These are phyloP conservation scores for Guillardia theta DNA, from an alignment of 78 protist species.

Conservation along the genomic window DNA sequence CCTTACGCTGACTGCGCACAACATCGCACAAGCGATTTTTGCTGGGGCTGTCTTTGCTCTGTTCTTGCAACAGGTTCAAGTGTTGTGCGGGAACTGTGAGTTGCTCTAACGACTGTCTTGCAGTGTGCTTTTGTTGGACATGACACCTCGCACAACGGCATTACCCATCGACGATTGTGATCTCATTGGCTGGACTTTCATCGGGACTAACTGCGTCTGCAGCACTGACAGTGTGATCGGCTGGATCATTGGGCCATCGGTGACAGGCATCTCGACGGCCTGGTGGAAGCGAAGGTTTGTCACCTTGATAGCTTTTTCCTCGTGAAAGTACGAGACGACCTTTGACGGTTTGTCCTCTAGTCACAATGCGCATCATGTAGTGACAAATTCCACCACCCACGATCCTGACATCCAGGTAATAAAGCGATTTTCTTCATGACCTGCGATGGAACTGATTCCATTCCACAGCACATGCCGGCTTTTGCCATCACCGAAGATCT, in stretches of 20 bases:
- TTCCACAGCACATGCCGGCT: constrained; percentile 49
- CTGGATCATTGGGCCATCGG: not conserved
- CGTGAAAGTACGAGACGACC: not conserved
- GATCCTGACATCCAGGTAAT: constrained; percentile 51
- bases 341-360: constrained; percentile 47
- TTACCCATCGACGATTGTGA: not conserved
- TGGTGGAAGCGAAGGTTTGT: too few relatives aligned
- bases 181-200: not conserved
- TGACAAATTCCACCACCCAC: constrained; percentile 31
- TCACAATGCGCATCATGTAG: constrained; percentile 67
- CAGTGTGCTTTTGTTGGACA: not conserved
- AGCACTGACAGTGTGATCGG: not conserved
- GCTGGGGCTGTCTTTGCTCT: not conserved
- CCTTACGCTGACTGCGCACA: not conserved
- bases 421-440: not conserved
- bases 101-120: too few relatives aligned
- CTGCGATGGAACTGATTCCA: not conserved
- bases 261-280: constrained; percentile 10
- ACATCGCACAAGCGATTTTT: not conserved
- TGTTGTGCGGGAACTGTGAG: too few relatives aligned
- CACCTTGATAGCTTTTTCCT: not conserved
- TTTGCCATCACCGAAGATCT: not conserved
- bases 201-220: not conserved
- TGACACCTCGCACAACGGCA: not conserved
- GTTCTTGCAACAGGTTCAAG: not conserved